A percentile compares a stretch with the other conserved stretches of the same genome.
Conservation (phyloP, 345 rosid species). For the Theobroma cacao region DNA sequence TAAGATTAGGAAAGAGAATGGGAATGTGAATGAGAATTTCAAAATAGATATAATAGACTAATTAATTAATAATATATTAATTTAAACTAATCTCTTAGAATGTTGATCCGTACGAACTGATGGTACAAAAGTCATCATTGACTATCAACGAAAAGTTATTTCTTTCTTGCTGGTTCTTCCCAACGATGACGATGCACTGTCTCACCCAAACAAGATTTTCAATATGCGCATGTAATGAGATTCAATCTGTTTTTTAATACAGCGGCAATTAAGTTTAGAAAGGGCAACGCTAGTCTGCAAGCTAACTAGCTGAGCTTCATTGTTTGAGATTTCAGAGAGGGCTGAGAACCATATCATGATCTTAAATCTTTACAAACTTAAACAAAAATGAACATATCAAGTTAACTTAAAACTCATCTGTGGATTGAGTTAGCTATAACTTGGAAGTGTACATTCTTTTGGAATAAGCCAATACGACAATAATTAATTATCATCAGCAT, state of each 20-base stretch:
- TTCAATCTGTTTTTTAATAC: neutral
- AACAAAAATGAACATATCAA: neutral
- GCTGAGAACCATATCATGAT: neutral
- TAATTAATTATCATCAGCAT: constrained; percentile 16
- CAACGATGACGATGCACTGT: neutral
- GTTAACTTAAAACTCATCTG: neutral
- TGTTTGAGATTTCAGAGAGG: neutral
- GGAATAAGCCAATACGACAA: neutral
- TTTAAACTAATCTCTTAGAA: neutral
- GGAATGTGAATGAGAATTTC: neutral
- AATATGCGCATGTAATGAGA: neutral
- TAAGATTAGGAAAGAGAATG: neutral
- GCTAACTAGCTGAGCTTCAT: neutral
- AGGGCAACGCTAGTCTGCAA: neutral
- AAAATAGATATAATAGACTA: neutral
- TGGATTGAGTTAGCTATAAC: neutral
- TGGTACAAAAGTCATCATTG: neutral
- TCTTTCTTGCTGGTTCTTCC: neutral
- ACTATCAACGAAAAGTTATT: neutral
- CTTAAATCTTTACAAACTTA: neutral
- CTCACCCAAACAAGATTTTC: neutral
- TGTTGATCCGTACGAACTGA: neutral
- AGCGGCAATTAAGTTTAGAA: constrained; percentile 1
- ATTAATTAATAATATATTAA: neutral
- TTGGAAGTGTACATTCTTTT: neutral